Evolutionary conservation across 768 basidiomycete species (phyloP), one percentile per base, ranked within the genome.

Genomic region (Guyanaporus albipodus): DNA sequence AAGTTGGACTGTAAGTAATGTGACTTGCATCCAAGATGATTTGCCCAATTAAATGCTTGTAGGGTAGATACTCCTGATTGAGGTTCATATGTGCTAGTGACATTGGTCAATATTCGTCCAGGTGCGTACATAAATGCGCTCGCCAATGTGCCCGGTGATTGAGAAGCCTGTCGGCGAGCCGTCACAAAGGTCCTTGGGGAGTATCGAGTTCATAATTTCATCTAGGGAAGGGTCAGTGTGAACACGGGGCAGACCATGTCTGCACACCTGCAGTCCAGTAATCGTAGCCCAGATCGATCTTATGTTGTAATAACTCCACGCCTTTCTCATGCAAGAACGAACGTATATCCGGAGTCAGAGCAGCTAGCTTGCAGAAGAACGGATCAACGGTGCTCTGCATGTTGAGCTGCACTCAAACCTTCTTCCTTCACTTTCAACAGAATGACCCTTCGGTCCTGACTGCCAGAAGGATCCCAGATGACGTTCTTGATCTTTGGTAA

Each of bases 91-190:
- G 96, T 0, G 91, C 95, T 96, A 48, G 18, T 39, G 15, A 43
- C 11, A 37, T 41, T 46, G 47, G 34, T 55, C 26, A 48, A 40
- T 44, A 17, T n/a, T 18, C 14, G 21, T 24, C 9, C n/a, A 11
- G 48, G 17, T 17, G 8, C 22, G n/a, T 6, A 22, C 19, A 31
- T 11, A 40, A 15, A n/a, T 11, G n/a, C 18, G 24, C 79, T 44
- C 56, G 88, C 93, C 94, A 41, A 99, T 83, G 66, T 99, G 96
- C 0, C 95, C 95, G 1, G 82, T 88, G 43, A 80, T 76, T 8
- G 94, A 85, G 69, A 93, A 98, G 1, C 91, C 88, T 0, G 82
- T 80, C 0, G 96, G 96, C 0, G 89, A 81, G 15, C 84, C 87
- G 34, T 86, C 82, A 18, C 79, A 73, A 6, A 94, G 73, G 23